These are phyloP conservation scores for Martiniozyma abietophila DNA, from an alignment of 805 yeast genomes.

Conservation along the genomic window DNA sequence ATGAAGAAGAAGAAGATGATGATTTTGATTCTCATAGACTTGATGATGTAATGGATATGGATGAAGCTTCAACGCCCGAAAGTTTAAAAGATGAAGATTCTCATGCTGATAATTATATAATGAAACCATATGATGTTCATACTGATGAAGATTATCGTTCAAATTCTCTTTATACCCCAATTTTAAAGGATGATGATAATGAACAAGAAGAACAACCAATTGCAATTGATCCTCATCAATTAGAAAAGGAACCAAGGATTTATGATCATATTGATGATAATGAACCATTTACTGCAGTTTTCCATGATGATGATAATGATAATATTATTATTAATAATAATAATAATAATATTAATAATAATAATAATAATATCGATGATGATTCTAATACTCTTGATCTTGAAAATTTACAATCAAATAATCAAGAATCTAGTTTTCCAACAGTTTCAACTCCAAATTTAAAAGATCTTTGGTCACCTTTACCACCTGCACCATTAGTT, in stretches of 20 bases:
- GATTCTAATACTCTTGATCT: no score
- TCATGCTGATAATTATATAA: slow-evolving; percentile 8
- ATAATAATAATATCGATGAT: no score
- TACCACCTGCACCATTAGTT: slow-evolving; percentile 13
- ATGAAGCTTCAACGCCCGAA: slow-evolving; percentile 13
- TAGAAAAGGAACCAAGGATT: not conserved
- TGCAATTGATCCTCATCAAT: no score
- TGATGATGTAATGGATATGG: slow-evolving; percentile 23
- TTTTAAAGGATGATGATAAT: slow-evolving; percentile 6
- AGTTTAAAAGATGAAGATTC: slow-evolving; percentile 9
- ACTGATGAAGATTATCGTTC: slow-evolving; percentile 7
- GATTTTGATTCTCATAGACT: slow-evolving; percentile 21
- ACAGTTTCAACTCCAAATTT: no score
- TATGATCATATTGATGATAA: slow-evolving; percentile 14
- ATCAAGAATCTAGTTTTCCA: no score
- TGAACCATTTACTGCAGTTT: slow-evolving; percentile 25
- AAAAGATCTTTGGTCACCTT: slow-evolving; percentile 15
- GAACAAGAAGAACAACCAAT: slow-evolving; percentile 7
- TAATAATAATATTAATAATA: no score
- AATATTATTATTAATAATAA: slow-evolving; percentile 1
- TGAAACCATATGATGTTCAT: not conserved
- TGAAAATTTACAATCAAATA: no score
- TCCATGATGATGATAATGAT: slow-evolving; percentile 12
- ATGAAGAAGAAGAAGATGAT: slow-evolving; percentile 26
- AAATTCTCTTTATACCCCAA: not conserved